A percentile compares a stretch with the other conserved stretches of the same genome.
phyloP scores from a whole-genome alignment of 169 alveolate genomes.

The Babesia gibsoni region DNA sequence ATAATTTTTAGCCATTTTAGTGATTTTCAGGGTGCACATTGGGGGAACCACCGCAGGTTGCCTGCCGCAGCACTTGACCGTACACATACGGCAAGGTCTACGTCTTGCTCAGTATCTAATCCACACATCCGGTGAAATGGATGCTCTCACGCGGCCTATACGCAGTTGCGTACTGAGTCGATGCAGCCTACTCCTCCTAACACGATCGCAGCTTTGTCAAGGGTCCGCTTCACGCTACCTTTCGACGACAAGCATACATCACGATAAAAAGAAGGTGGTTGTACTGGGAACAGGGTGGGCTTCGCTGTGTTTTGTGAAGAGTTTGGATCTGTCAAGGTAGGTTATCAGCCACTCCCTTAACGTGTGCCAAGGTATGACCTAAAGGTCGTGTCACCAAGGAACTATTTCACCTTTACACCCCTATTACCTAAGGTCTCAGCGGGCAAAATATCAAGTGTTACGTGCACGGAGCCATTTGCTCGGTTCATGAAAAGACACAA shows the following conservation, averaged over 20 bases:
- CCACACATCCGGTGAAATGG: not conserved
- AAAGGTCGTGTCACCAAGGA: constrained; percentile 72
- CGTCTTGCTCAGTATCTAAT: not conserved
- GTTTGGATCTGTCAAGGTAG: constrained; percentile 54
- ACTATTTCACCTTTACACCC: constrained; percentile 76
- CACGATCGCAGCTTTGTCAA: not conserved
- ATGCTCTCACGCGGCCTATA: not conserved
- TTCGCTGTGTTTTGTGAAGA: constrained; percentile 61
- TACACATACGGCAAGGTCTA: not conserved
- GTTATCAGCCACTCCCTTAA: not conserved
- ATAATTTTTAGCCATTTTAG: not conserved
- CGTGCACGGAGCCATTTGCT: constrained; percentile 66
- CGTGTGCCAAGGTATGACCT: constrained; percentile 60
- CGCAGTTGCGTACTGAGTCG: not conserved
- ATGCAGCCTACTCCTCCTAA: not conserved
- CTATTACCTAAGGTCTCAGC: constrained; percentile 69
- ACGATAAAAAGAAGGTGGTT: constrained; percentile 48
- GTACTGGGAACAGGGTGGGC: constrained; percentile 79
- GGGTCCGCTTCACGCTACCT: not conserved
- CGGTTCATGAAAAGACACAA: constrained; percentile 36
- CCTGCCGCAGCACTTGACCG: not conserved
- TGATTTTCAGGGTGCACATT: constrained; percentile 1
- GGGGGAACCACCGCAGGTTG: no score
- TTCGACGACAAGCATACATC: constrained; percentile 1
- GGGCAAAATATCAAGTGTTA: constrained; percentile 57